A percentile compares a stretch with the other conserved stretches of the same genome.
phyloP scores from a whole-genome alignment of 176 grass and related monocot genomes.

The Eragrostis curvula region DNA sequence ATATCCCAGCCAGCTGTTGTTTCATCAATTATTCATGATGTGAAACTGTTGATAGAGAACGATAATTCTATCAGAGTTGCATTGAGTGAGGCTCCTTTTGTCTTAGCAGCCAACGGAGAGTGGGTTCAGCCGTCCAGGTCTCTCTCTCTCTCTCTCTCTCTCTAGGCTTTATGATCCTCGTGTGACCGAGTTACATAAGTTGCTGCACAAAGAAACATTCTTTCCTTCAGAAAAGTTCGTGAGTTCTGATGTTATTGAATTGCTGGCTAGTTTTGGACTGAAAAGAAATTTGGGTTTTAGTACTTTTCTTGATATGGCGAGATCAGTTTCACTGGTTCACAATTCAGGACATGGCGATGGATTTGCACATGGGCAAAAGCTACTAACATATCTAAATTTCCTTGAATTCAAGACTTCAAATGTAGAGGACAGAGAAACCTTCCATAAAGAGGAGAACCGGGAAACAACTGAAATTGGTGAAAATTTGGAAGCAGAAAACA shows the following conservation, averaged over 20 bases:
- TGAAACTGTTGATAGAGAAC: conserved; percentile 72
- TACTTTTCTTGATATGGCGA: conserved; percentile 89
- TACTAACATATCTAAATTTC: conserved; percentile 76
- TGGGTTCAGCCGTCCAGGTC: conserved; percentile 89
- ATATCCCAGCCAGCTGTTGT: conserved; percentile 74
- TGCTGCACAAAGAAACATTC: conserved; percentile 93
- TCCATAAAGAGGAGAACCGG: conserved; percentile 26
- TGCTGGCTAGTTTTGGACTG: conserved; percentile 79
- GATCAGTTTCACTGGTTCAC: conserved; percentile 75
- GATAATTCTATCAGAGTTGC: conserved; percentile 55
- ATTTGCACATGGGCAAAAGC: conserved; percentile 52
- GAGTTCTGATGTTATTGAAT: conserved; percentile 70
- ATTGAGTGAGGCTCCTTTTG: conserved; percentile 68
- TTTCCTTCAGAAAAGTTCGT: conserved; percentile 88
- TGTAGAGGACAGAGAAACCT: conserved; percentile 29
- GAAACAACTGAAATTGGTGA: conserved; percentile 44
- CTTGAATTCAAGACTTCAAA: conserved; percentile 74
- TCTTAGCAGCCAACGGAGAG: conserved; percentile 68
- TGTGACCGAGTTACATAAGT: conserved; percentile 71
- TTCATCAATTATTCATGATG: conserved; percentile 79
- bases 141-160: conserved; percentile 27
- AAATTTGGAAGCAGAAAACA: conserved; percentile 44
- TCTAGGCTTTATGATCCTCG: conserved; percentile 96
- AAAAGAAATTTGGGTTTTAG: conserved; percentile 79
- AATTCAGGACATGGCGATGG: conserved; percentile 62